Evolutionary conservation across 768 basidiomycete species (phyloP), one percentile per base, ranked within the genome.

Genomic region (Serendipita vermifera): DNA sequence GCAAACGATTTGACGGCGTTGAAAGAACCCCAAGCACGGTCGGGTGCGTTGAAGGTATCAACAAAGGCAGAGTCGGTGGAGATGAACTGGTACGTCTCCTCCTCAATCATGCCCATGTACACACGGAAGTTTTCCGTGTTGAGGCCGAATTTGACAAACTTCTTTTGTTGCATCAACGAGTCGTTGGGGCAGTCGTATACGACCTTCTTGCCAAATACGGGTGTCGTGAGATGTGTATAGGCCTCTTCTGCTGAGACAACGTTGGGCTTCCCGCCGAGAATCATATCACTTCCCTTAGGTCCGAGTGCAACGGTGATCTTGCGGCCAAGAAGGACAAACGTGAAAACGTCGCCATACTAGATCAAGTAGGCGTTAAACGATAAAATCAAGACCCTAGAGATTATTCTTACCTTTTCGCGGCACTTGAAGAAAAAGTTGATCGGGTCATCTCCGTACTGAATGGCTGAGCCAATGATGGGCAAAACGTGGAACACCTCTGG

Each of bases 151-250:
- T 99, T 99, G 69, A 98, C 85, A 65, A 97, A 97, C 67, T 85
- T 87, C 77, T 99, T 99, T 69, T 99, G 96, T 64, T 99, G 92
- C 93, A 99, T 98, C 69, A 99, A 83, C 40, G 87, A 72, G 43
- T 93, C 87, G 68, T 98, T 98, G 31, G 96, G 94, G 53, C 88
- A 82, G 63, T 98, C 96, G 67, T 98, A 99, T 9, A 97, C 93
- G 41, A 99, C 96, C 43, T 89, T 93, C 65, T 90, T 91, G 40
- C 96, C 96, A 64, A 99, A 99, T 11, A 98, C 83, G 3, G 94
- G 94, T 0, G 86, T 93, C 0, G 92, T 94, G 40, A 93, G 71
- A 65, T 87, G 85, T n/a, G 79, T 92, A 69, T 99, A 99, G 4
- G 91, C 96, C 61, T 92, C 91, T 71, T 99, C 96, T 1, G 96